A percentile compares a stretch with the other conserved stretches of the same genome.
These are phyloP conservation scores for Scedosporium dehoogii DNA, from an alignment of 2,329 filamentous ascomycete genomes.

Conservation along the genomic window DNA sequence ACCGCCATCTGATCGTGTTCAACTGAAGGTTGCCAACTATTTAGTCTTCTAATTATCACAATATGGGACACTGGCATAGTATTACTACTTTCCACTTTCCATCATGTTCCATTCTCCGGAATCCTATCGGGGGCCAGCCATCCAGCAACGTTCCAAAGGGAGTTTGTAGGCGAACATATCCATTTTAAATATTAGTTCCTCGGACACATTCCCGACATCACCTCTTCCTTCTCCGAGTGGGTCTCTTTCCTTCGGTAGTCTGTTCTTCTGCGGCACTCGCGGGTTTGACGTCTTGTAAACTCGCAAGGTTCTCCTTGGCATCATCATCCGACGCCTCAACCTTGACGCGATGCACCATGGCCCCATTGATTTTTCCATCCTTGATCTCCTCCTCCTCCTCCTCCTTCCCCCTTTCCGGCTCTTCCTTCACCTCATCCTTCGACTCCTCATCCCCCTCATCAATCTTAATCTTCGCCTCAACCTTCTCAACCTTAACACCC, in stretches of 20 bases:
- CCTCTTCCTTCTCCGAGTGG: neutral
- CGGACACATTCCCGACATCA: neutral
- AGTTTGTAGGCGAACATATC: neutral
- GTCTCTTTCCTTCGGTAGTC: neutral
- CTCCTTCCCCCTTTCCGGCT: constrained; percentile 4
- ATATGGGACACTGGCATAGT: too few relatives aligned
- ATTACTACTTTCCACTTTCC: neutral
- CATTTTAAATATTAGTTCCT: neutral
- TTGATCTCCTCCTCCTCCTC: neutral
- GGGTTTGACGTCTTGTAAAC: neutral
- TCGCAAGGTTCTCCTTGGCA: neutral
- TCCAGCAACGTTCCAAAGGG: neutral
- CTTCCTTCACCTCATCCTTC: constrained; percentile 17
- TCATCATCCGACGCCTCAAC: neutral
- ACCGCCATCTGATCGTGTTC: too few relatives aligned
- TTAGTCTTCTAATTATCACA: too few relatives aligned
- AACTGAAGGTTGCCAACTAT: too few relatives aligned
- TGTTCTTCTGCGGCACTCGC: neutral
- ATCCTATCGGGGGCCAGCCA: too few relatives aligned
- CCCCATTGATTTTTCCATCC: neutral
- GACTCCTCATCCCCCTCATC: constrained; percentile 26
- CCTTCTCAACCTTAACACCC: constrained; percentile 14
- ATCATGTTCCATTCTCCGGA: neutral
- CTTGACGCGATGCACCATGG: neutral
- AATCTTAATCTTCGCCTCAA: constrained; percentile 12